Evolutionary conservation across 805 yeast genomes (phyloP).

Genomic region (Metschnikowia lochheadii): DNA sequence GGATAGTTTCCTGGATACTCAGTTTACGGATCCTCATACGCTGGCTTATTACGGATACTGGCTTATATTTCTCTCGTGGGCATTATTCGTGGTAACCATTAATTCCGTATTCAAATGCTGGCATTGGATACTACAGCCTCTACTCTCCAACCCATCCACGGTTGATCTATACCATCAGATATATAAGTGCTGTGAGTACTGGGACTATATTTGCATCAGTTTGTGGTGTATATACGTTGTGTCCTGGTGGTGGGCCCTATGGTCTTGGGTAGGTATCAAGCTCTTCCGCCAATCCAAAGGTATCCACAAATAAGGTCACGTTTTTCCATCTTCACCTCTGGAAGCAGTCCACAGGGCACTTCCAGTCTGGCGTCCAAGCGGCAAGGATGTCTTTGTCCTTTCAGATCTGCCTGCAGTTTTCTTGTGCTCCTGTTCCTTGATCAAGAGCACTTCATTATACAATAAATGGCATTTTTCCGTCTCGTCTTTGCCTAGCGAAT

Average conservation of each 20-base stretch:
- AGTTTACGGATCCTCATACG: neutral
- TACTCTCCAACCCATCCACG: constrained; percentile 13
- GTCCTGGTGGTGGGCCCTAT: constrained; percentile 61
- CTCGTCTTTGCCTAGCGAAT: neutral
- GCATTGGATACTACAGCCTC: constrained; percentile 31
- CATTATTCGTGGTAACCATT: constrained; percentile 29
- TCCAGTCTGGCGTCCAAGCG: constrained; percentile 70
- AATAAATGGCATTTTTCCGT: constrained; percentile 7
- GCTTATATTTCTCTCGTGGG: constrained; percentile 29
- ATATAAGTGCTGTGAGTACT: constrained; percentile 14
- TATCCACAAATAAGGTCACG: constrained; percentile 23
- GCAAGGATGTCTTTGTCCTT: constrained; percentile 18
- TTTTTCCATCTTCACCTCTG: constrained; percentile 57
- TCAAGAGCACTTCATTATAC: constrained; percentile 13
- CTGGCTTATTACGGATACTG: constrained; percentile 26
- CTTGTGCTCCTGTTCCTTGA: constrained; percentile 11
- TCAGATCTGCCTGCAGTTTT: constrained; percentile 15
- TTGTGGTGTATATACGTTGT: constrained; percentile 40
- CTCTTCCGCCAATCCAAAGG: constrained; percentile 77
- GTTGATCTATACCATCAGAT: constrained; percentile 12
- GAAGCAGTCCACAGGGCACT: constrained; percentile 66
- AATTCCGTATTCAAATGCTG: constrained; percentile 35
- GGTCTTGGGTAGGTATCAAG: constrained; percentile 78
- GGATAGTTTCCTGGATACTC: constrained; percentile 6
- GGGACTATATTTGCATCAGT: constrained; percentile 31